phyloP scores from a whole-genome alignment of 495 filamentous ascomycete species.

The Lophiostoma macrostomum region DNA sequence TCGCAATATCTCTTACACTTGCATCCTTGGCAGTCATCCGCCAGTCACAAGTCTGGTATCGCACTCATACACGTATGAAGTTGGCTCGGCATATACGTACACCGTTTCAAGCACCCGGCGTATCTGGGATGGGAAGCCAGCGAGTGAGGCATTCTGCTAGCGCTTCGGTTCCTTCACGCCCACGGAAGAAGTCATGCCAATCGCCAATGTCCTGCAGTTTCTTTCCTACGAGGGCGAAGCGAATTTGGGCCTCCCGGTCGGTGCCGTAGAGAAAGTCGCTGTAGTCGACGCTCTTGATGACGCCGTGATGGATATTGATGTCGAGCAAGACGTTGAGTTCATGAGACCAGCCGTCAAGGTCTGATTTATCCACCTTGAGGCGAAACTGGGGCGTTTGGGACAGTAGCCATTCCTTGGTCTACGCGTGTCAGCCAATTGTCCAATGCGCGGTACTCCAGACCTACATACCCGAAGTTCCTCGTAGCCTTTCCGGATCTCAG shows the following conservation, averaged over 20 bases:
- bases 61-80: too few species aligned
- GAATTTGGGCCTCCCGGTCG: slow-evolving; percentile 1
- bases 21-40: too few species aligned
- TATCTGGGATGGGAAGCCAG: background rate
- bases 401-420: slow-evolving; percentile 76
- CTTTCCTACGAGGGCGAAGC: slow-evolving; percentile 13
- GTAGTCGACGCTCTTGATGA: slow-evolving; percentile 31
- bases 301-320: slow-evolving; percentile 27
- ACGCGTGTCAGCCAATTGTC: slow-evolving; percentile 11
- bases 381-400: slow-evolving; percentile 82
- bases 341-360: slow-evolving; percentile 35
- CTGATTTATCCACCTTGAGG: too few species aligned
- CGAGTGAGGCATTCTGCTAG: background rate
- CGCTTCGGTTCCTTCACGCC: background rate
- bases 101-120: too few species aligned
- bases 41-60: too few species aligned
- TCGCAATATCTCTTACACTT: too few species aligned
- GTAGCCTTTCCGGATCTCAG: slow-evolving; percentile 56
- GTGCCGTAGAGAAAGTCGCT: background rate
- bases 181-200: slow-evolving; percentile 36
- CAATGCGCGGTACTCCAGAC: background rate
- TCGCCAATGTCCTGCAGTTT: slow-evolving; percentile 44
- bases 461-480: slow-evolving; percentile 56
- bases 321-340: background rate
- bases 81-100: too few species aligned